Evolutionary conservation across 805 yeast genomes (phyloP).

Genomic region (Candida fluviatilis): DNA sequence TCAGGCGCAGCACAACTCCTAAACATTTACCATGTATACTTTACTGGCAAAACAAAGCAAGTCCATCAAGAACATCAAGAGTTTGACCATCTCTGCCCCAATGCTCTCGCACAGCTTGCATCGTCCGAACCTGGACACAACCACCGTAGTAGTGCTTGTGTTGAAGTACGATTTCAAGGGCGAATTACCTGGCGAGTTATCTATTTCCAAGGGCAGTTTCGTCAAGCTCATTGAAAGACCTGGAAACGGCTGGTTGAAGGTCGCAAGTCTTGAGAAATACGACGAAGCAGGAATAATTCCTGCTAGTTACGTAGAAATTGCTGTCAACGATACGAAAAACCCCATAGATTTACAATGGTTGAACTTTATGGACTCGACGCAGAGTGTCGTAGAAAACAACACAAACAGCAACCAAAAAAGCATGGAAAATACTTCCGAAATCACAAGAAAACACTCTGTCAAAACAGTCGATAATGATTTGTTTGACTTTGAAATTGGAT

Average conservation of each 20-base stretch:
- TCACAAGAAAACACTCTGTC: not conserved
- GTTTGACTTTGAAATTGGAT: slow-evolving; percentile 11
- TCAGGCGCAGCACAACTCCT: no score
- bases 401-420: no score
- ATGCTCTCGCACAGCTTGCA: not conserved
- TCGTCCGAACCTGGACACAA: not conserved
- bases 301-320: slow-evolving; percentile 36
- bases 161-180: slow-evolving; percentile 31
- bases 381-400: not conserved
- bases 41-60: slow-evolving; percentile 12
- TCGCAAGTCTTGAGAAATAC: slow-evolving; percentile 21
- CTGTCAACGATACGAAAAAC: slow-evolving; percentile 31
- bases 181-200: slow-evolving; percentile 23
- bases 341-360: slow-evolving; percentile 33
- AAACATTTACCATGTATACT: not conserved
- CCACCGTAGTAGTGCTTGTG: slow-evolving; percentile 22
- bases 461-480: slow-evolving; percentile 5
- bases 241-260: slow-evolving; percentile 40
- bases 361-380: slow-evolving; percentile 12
- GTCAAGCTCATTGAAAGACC: slow-evolving; percentile 29
- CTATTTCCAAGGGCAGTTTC: slow-evolving; percentile 23
- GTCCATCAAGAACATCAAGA: slow-evolving; percentile 22
- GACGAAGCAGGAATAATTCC: slow-evolving; percentile 30
- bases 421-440: not conserved
- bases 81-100: slow-evolving; percentile 24